Conservation (phyloP, 192 early-diverging fungal species). For the Tieghemiomyces parasiticus region DNA sequence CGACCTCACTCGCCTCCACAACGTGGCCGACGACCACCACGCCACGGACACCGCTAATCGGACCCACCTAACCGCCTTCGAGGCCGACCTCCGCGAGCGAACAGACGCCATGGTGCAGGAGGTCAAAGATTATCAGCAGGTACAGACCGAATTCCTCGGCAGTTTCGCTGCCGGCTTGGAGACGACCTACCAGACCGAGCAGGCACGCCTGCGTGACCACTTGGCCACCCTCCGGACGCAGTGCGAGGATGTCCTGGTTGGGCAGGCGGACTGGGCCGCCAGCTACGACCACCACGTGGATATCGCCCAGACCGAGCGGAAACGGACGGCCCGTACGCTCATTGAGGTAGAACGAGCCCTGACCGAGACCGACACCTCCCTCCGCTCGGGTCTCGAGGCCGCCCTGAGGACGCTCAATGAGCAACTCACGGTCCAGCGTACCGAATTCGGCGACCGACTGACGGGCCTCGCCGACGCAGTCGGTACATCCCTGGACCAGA, state of each 20-base stretch:
- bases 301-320: not conserved
- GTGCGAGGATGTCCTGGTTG: not conserved
- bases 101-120: not conserved
- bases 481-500: not conserved
- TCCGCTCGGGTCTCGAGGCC: too few species aligned
- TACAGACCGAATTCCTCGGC: conserved; percentile 1
- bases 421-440: too few species aligned
- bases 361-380: too few species aligned
- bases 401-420: too few species aligned
- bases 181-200: not conserved
- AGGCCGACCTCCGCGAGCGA: not conserved
- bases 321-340: not conserved
- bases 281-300: not conserved
- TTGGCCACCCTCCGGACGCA: not conserved
- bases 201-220: not conserved
- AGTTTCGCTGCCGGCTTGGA: not conserved
- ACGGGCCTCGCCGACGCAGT: not conserved
- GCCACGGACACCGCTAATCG: not conserved
- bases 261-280: not conserved
- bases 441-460: not conserved
- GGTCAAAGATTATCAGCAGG: not conserved
- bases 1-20: not conserved
- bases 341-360: not conserved
- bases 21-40: not conserved
- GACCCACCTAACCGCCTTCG: not conserved